Percentiles rank a stretch among this genome's conserved stretches.
phyloP scores from a whole-genome alignment of 2,329 filamentous ascomycete species.

The Penicillium rolfsii region DNA sequence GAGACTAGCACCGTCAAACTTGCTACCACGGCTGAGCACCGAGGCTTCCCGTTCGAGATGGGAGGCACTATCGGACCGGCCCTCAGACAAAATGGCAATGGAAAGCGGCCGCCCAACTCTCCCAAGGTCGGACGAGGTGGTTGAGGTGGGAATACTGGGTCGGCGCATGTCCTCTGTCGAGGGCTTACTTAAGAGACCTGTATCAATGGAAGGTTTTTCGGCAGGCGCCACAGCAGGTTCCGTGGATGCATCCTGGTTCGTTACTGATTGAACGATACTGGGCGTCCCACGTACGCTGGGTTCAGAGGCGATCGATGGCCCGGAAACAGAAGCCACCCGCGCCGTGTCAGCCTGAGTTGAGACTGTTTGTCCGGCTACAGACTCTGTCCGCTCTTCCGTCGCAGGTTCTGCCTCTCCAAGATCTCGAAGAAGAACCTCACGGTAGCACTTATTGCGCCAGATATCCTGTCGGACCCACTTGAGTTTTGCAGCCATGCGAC shows the following conservation, averaged over 20 bases:
- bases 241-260: slow-evolving; percentile 27
- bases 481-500: slow-evolving; percentile 80
- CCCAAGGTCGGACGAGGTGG: slow-evolving; percentile 37
- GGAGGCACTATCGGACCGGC: slow-evolving; percentile 31
- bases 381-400: slow-evolving; percentile 22
- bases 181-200: slow-evolving; percentile 27
- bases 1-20: slow-evolving; percentile 40
- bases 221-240: slow-evolving; percentile 17
- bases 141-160: slow-evolving; percentile 39
- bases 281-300: slow-evolving; percentile 27
- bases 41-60: slow-evolving; percentile 44
- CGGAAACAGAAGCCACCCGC: slow-evolving; percentile 24
- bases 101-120: slow-evolving; percentile 36
- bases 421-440: slow-evolving; percentile 83
- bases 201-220: slow-evolving; percentile 24
- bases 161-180: slow-evolving; percentile 33
- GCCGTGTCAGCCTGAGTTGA: slow-evolving; percentile 14
- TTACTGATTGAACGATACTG: slow-evolving; percentile 29
- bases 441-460: slow-evolving; percentile 87
- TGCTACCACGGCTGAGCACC: slow-evolving; percentile 43
- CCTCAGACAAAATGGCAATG: slow-evolving; percentile 31
- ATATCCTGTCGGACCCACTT: slow-evolving; percentile 96
- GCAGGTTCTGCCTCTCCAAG: slow-evolving; percentile 70
- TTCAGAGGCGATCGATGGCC: slow-evolving; percentile 26
- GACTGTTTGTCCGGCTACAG: slow-evolving; percentile 34